Conservation (phyloP, 306 rosid species). For the Cucurbita maxima region DNA sequence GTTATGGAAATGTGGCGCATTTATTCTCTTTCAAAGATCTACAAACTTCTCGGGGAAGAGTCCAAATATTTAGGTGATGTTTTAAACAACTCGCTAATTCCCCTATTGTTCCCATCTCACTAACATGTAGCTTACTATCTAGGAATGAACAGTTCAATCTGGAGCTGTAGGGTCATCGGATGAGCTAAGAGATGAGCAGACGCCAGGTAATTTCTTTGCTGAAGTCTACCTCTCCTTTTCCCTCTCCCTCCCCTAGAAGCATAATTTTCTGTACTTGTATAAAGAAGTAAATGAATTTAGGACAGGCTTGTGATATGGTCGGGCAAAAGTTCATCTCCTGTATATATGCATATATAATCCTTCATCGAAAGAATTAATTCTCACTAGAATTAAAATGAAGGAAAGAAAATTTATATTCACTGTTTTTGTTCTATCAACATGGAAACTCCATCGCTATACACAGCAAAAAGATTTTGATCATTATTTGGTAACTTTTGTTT, state of each 20-base stretch:
- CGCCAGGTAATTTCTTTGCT: background rate
- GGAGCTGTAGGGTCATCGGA: background rate
- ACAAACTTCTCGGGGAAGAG: background rate
- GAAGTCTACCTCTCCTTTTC: background rate
- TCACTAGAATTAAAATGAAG: background rate
- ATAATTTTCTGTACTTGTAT: background rate
- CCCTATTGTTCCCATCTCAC: background rate
- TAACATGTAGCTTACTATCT: background rate
- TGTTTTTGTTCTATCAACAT: background rate
- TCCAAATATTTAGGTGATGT: background rate
- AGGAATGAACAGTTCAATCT: background rate
- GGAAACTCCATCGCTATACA: background rate
- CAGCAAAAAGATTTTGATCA: background rate
- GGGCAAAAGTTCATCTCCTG: background rate
- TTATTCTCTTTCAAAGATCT: conserved; percentile 21
- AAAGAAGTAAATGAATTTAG: background rate
- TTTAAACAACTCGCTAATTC: background rate
- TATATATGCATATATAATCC: background rate
- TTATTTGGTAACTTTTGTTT: background rate
- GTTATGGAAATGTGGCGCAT: conserved; percentile 24
- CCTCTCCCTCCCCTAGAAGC: background rate
- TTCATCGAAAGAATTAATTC: background rate
- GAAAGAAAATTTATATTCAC: background rate
- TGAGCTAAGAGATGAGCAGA: background rate
- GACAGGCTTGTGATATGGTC: background rate